Percentiles rank a stretch among this genome's conserved stretches.
phyloP scores from a whole-genome alignment of 176 grass and related monocot genomes.

The Raddia distichophylla region DNA sequence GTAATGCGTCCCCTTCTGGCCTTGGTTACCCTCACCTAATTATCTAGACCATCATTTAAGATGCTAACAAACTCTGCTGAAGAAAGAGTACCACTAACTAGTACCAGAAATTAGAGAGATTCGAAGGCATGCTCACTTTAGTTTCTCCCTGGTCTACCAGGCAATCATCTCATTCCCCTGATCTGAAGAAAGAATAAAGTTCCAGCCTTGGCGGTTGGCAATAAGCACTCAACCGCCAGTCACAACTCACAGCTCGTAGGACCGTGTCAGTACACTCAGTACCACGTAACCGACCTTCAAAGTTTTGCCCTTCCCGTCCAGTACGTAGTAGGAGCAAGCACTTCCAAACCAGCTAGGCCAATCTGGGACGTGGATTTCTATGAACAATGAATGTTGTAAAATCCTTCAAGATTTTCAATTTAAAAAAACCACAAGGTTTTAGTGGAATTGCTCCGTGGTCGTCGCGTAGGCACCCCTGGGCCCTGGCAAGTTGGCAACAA shows the following conservation, averaged over 20 bases:
- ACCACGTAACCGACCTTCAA: neutral
- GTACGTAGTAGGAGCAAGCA: no score
- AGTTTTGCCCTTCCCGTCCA: no score
- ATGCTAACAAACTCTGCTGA: neutral
- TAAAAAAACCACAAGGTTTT: no score
- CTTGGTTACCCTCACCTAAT: neutral
- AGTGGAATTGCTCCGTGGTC: no score
- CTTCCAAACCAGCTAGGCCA: no score
- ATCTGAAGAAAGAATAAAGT: neutral
- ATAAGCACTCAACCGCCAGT: neutral
- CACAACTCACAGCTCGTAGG: neutral
- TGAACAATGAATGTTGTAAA: no score
- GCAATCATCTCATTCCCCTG: neutral
- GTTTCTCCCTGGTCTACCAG: neutral
- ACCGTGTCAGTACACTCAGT: neutral
- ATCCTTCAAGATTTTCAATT: no score
- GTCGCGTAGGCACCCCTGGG: no score
- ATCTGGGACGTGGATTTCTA: no score
- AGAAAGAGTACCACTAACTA: neutral
- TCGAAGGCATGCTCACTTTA: neutral
- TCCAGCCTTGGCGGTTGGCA: neutral
- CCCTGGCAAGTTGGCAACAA: no score
- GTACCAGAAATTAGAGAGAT: neutral
- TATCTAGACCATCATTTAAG: neutral
- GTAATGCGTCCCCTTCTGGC: neutral